These are phyloP conservation scores for Phytopythium sindhum DNA, from an alignment of 352 stramenopile species.

Conservation along the genomic window DNA sequence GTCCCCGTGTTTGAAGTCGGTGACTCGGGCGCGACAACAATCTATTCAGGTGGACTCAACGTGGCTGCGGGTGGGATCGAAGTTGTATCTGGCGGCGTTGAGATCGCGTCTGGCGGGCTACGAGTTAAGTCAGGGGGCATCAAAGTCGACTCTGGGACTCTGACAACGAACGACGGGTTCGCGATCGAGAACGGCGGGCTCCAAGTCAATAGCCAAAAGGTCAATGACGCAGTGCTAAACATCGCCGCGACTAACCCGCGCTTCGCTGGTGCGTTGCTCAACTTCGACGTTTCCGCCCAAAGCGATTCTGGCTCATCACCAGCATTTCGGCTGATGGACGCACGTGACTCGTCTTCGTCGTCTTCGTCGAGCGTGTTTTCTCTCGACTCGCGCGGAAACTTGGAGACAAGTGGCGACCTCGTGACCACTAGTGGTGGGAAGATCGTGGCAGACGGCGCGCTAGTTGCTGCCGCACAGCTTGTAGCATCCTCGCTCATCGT, in stretches of 20 bases:
- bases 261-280: constrained; percentile 53
- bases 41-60: constrained; percentile 53
- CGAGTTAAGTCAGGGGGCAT: constrained; percentile 51
- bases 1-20: constrained; percentile 54
- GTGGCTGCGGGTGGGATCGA: constrained; percentile 47
- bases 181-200: constrained; percentile 61
- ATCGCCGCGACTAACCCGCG: constrained; percentile 40
- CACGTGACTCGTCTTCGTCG: constrained; percentile 1
- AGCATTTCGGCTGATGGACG: constrained; percentile 53
- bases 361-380: constrained; percentile 27
- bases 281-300: constrained; percentile 36
- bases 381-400: constrained; percentile 40
- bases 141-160: constrained; percentile 39
- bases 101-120: constrained; percentile 56
- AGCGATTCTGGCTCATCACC: constrained; percentile 3
- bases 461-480: constrained; percentile 51
- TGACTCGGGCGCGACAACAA: constrained; percentile 40
- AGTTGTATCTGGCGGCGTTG: constrained; percentile 54
- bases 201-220: constrained; percentile 32
- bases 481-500: constrained; percentile 47
- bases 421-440: constrained; percentile 35
- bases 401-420: constrained; percentile 52
- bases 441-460: constrained; percentile 44
- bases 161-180: constrained; percentile 59
- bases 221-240: constrained; percentile 43